Evolutionary conservation across 768 basidiomycete species (phyloP).

Genomic region (Pleurotus citrinopileatus): DNA sequence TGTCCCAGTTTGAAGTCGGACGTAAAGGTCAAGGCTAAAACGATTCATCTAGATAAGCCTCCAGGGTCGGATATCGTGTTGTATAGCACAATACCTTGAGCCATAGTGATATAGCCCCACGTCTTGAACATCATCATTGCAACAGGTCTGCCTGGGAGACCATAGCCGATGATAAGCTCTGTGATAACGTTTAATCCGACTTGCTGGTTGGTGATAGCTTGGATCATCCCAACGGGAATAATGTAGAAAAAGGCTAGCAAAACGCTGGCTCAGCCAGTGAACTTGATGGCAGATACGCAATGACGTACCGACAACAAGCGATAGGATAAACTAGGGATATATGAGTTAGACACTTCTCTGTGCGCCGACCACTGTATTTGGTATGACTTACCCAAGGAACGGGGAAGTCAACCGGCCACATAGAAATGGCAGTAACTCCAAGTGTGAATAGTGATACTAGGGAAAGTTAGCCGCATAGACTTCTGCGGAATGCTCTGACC

Average conservation of each 20-base stretch:
- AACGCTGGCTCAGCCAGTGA: neutral
- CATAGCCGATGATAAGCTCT: slow-evolving; percentile 78
- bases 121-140: slow-evolving; percentile 89
- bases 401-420: slow-evolving; percentile 6
- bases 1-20: slow-evolving; percentile 80
- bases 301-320: slow-evolving; percentile 5
- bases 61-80: neutral
- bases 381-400: slow-evolving; percentile 15
- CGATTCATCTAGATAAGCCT: neutral
- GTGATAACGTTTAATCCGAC: slow-evolving; percentile 69
- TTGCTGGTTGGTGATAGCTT: slow-evolving; percentile 80
- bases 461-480: slow-evolving; percentile 22
- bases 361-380: too few species aligned
- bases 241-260: slow-evolving; percentile 56
- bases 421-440: slow-evolving; percentile 4
- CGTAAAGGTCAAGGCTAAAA: slow-evolving; percentile 61
- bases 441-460: neutral
- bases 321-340: slow-evolving; percentile 3
- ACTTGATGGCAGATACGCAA: neutral
- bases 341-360: slow-evolving; percentile 23
- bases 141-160: slow-evolving; percentile 69
- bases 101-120: slow-evolving; percentile 71
- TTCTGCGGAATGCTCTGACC: slow-evolving; percentile 19
- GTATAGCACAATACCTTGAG: slow-evolving; percentile 34
- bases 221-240: slow-evolving; percentile 75